Base-by-base conservation (phyloP, 164 flowering plant species). In the Stephania japonica region DNA sequence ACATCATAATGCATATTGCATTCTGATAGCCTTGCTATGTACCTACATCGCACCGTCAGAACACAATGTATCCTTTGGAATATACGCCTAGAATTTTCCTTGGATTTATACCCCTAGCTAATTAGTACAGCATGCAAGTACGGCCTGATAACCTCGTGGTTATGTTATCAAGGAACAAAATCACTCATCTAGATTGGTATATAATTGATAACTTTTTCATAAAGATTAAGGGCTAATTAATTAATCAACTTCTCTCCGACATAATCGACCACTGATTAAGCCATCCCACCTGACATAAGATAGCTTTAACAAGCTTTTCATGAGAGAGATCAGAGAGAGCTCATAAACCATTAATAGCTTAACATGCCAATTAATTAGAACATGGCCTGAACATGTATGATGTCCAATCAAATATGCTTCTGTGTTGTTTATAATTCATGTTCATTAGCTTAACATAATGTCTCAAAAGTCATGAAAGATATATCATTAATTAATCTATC, bases 261-360 rank as follows among this genome's bases (percentile, higher is more conserved):
- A 64, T 24, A 64, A 64, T 64, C 38, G 32, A 24, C 67, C 32
- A 12, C 32, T 25, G 67, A 64, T 64, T 24, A 25, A 24, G 38
- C 67, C 67, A 64, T 25, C 26, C 32, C 13, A 64, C 32, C 67
- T 64, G 16, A 64, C 32, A n/a, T 64, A 64, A 25, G 41, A 64
- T 24, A 26, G 38, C 41, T 32, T 32, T 32, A 64, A 64, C 24
- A 24, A 44, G 85, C 18, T 9, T 32, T 32, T 73, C 83, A 83
- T 64, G 86, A 84, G 56, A 56, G 62, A 56, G 19, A 19, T 7
- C 1, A 59, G 64, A 59, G 64, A 59, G 64, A 59, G 64, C 64
- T 59, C 21, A 19, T n/a, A 9, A 21, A 59, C 64, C 64, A 59
- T n/a, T 0, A 59, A 7, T 18, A 21, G 12, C 19, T 24, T 47